Evolutionary conservation across 2,329 filamentous ascomycete genomes (phyloP), one percentile per base, ranked within the genome.

Genomic region (Apiospora hydei): DNA sequence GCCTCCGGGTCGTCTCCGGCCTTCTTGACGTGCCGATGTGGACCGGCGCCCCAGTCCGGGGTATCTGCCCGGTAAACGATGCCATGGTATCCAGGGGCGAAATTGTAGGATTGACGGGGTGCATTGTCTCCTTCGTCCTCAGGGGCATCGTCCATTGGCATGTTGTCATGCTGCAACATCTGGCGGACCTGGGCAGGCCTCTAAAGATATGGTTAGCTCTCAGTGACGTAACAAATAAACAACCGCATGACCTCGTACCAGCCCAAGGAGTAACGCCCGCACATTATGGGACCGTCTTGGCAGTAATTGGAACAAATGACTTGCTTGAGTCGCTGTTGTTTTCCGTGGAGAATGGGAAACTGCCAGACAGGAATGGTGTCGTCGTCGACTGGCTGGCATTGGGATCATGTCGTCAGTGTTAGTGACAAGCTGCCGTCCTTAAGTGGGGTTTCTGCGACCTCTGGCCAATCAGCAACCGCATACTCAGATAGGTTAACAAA

Each of bases 11-110:
- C 46, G 1, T 71, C 67, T 5, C 57, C 69, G 69, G 74, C 74
- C 43, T 72, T 72, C 69, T 71, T 71, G 72, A 66, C 74, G 72
- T 77, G 72, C 41, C 77, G 74, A 43, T 77, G 76, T 21, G 82
- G 81, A 0, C 87, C 86, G 18, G 87, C 86, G n/a, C 89, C 90
- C 74, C 85, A 84, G 72, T 92, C 90, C 16, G 90, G 87, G 7
- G 88, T 88, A 69, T 94, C 90, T 46, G 94, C 94, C 72, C 95
- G 90, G 80, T 97, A 98, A 38, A 98, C 93, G 34, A 96, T 86
- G 46, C 96, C 96, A 78, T 93, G 88, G 74, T 94, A 93, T 0
- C 95, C 93, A 0, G 96, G 96, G 0, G 96, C 94, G 80, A 99
- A 97, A 81, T 98, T 98, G 84, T 97, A 98, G 47, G 89, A 94